Base-by-base conservation (phyloP, 2,329 filamentous ascomycete genomes). In the Fusarium penzigii region DNA sequence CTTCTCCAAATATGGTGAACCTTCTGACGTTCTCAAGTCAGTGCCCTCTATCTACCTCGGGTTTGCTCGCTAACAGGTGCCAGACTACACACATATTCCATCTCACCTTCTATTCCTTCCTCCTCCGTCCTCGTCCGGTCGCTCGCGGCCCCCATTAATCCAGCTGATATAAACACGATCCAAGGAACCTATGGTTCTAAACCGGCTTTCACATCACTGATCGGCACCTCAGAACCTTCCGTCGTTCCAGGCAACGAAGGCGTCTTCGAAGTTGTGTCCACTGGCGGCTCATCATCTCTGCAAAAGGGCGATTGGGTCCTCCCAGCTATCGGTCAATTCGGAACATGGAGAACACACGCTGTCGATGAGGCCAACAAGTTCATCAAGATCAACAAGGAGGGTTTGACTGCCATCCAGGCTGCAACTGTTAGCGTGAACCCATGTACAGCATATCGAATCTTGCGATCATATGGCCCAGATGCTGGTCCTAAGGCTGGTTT, bases 81-180 rank as follows among this genome's bases (percentile, higher is more conserved):
- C 43, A 86, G 84, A 16, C 75, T 93, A 4, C 89, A 92, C 73
- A 81, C 76, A 1, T 85, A 92, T 75, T 90, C 88, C 61, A 90
- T 93, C 68, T 87, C 87, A 5, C 89, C 90, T 3, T 81, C 84
- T 4, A 82, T 92, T 57, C 87, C 89, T 44, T 70, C 77, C 34
- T 73, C 72, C 44, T 75, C 80, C 43, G 74, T 95, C 62, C 92
- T 93, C 49, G 78, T 99, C 54, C 90, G 91, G 71, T 87, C 94
- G 65, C 89, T 99, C 65, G 90, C 92, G 32, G 86, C 92, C 1
- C 91, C 94, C 51, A 90, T 99, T 72, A 99, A 99, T 76, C 94
- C 94, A 20, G 92, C 94, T 67, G 94, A 99, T 75, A 90, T 99
- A 72, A 99, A 99, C 78, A 93, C 93, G 66, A 90, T 99, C 66